Evolutionary conservation across 2,329 filamentous ascomycete genomes (phyloP), one percentile per base, ranked within the genome.

Genomic region (Venturia effusa): DNA sequence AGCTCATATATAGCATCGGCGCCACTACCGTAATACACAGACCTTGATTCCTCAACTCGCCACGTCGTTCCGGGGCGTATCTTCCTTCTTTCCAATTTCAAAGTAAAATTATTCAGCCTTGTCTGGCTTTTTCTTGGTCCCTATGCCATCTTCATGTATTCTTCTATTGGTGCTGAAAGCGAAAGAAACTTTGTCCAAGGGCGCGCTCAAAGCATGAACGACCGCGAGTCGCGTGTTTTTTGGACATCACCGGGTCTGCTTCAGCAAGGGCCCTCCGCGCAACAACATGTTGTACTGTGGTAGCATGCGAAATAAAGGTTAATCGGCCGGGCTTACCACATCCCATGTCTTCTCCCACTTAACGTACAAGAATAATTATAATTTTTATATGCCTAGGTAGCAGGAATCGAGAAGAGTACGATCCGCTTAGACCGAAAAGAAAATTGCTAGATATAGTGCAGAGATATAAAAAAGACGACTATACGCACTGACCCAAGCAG

Each of bases 181-280:
- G 1, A 61, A 24, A 13, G 34, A 24, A 15, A 61, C 60, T 5
- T 40, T 40, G 37, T 40, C 60, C 17, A 48, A 40, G n/a, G 48
- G 60, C 17, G 60, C 60, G 11, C 60, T 34, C 15, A 24, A 27
- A 27, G 60, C 39, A 27, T 61, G 60, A 11, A 24, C 19, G 60
- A 41, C 39, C 3, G 60, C 60, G 22, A 61, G 60, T 4, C 24
- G 40, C 39, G 37, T 40, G 37, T 40, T 10, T n/a, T 48, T 40
- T 61, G 32, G 60, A 11, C n/a, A n/a, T n/a, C n/a, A n/a, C n/a
- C n/a, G n/a, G 48, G 39, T 61, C 60, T 30, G 60, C 60, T 61
- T 61, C 30, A 1, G 60, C 13, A n/a, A 43, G 60, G 5, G 37
- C 32, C 10, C 60, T 8, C 13, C 60, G 60, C 13, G 60, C 60